Evolutionary conservation across 2,329 filamentous ascomycete species (phyloP).

Genomic region (Colletotrichum tropicale): DNA sequence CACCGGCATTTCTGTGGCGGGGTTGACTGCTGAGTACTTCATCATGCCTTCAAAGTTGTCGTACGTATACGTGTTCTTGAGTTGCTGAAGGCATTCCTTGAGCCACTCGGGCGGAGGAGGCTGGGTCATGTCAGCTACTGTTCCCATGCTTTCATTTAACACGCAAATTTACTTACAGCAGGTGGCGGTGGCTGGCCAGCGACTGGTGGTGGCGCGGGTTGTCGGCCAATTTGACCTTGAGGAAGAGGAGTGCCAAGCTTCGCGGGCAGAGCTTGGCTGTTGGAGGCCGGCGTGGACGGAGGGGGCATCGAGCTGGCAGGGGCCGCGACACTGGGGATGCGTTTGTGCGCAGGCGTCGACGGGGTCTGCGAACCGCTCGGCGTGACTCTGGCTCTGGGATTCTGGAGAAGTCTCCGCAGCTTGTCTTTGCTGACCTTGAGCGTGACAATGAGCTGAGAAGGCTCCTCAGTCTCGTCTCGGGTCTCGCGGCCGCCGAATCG

Average conservation of each 20-base stretch:
- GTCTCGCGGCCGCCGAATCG: slow-evolving; percentile 62
- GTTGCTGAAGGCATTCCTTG: slow-evolving; percentile 69
- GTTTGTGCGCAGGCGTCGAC: slow-evolving; percentile 30
- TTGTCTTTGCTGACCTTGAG: slow-evolving; percentile 76
- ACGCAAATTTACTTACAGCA: slow-evolving; percentile 59
- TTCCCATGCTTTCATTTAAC: not conserved
- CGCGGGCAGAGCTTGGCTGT: slow-evolving; percentile 17
- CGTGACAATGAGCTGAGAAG: slow-evolving; percentile 73
- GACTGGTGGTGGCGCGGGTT: slow-evolving; percentile 69
- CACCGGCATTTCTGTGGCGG: slow-evolving; percentile 69
- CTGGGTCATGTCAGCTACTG: slow-evolving; percentile 47
- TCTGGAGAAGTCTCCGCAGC: slow-evolving; percentile 68
- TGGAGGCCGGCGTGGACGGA: slow-evolving; percentile 39
- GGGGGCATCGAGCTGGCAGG: slow-evolving; percentile 36
- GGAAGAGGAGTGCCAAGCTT: slow-evolving; percentile 36
- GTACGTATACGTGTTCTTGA: slow-evolving; percentile 74
- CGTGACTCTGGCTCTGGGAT: slow-evolving; percentile 35
- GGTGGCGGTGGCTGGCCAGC: slow-evolving; percentile 59
- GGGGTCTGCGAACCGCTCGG: slow-evolving; percentile 35
- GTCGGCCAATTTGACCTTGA: slow-evolving; percentile 65
- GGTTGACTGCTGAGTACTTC: slow-evolving; percentile 85
- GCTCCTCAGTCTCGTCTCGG: slow-evolving; percentile 82
- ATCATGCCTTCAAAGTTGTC: slow-evolving; percentile 90
- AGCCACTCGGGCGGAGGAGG: slow-evolving; percentile 91
- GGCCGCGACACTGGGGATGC: slow-evolving; percentile 33